Evolutionary conservation across 305 asterid species (phyloP).

Genomic region (Nicotiana rustica): DNA sequence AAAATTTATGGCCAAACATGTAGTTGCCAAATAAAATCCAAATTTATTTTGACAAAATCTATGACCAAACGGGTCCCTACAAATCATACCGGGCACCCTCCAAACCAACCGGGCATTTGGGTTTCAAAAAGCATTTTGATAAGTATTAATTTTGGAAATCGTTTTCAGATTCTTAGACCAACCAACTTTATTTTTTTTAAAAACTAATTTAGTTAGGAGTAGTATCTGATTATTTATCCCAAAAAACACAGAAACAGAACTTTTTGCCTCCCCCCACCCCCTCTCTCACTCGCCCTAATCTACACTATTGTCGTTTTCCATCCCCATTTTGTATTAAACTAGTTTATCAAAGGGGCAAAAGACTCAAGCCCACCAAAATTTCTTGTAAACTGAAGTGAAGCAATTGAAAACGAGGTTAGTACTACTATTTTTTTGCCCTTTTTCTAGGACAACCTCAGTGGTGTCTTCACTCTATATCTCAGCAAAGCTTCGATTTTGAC

Average conservation of each 20-base stretch:
- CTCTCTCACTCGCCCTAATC: not conserved
- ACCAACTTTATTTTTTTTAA: not conserved
- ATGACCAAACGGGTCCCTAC: too few relatives aligned
- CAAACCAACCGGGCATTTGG: too few relatives aligned
- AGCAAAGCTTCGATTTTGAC: slow-evolving; percentile 19
- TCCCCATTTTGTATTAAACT: not conserved
- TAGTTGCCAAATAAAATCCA: too few relatives aligned
- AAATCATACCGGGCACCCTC: too few relatives aligned
- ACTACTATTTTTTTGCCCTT: not conserved
- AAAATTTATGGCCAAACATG: too few relatives aligned
- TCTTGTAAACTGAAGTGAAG: not conserved
- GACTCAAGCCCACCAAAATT: not conserved
- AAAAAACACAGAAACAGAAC: too few relatives aligned
- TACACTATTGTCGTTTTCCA: not conserved
- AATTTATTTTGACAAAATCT: too few relatives aligned
- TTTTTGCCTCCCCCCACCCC: too few relatives aligned
- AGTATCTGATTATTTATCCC: too few relatives aligned
- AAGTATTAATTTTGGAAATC: not conserved
- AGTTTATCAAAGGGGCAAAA: not conserved
- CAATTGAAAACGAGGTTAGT: not conserved
- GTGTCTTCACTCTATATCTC: not conserved
- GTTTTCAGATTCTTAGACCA: not conserved
- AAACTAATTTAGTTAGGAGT: too few relatives aligned
- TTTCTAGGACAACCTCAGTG: not conserved
- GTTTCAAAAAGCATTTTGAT: not conserved